Evolutionary conservation across 2,329 filamentous ascomycete genomes (phyloP), one percentile per base, ranked within the genome.

Genomic region (Diplodia sapinea): DNA sequence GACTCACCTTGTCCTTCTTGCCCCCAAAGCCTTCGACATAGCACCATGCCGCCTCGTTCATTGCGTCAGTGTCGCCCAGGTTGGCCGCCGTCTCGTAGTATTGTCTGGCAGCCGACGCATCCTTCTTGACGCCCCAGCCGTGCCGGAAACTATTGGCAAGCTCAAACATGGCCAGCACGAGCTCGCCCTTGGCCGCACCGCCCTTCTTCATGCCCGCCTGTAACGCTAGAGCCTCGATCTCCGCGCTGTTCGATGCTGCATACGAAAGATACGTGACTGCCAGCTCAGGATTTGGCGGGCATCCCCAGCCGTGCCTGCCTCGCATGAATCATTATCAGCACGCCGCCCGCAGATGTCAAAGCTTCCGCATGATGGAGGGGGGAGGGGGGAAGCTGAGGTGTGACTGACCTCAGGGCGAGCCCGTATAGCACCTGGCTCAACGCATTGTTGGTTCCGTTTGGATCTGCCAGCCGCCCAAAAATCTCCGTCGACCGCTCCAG

Each of bases 31-130:
- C 95, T 77, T 97, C 91, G 33, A 96, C 80, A 84, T 95, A 98
- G 82, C 95, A 99, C 93, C 93, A 96, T 43, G 89, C 95, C 65
- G 90, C 90, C 80, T 98, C 94, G 77, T 97, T 97, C 94, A 98
- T 97, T 68, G 94, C 95, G 82, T 99, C 95, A 54, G 92, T 92
- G 79, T 99, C 95, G 69, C 95, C 95, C 72, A 99, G 82, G 78
- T 99, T 98, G 69, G 95, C 95, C 33, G 95, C 95, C 11, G 94
- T 97, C 81, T 98, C 94, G 79, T 98, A 99, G 79, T 98, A 99
- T 85, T 96, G 84, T 73, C 85, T 84, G 61, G 95, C 95, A 56
- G 95, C 95, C 64, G 92, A 85, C 43, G 93, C 87, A 78, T 99
- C 95, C 76, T 91, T 91, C 70, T 88, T 85, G 61, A 97, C 90